Evolutionary conservation across 2,329 filamentous ascomycete species (phyloP).

Genomic region (Alternaria angustiovoidea): DNA sequence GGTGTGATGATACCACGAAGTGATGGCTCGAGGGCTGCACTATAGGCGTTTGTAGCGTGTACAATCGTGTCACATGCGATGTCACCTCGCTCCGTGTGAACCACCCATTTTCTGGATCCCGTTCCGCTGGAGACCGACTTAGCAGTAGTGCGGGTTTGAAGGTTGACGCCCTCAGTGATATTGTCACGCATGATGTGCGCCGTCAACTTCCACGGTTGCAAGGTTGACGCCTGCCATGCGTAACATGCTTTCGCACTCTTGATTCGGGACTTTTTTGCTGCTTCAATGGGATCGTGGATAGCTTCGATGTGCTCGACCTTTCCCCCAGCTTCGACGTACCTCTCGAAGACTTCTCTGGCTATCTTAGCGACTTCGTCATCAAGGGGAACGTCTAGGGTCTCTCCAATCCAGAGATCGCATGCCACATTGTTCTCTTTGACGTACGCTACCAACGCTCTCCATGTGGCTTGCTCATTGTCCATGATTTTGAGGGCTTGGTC

Average conservation of each 20-base stretch:
- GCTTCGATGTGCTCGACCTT: slow-evolving; percentile 24
- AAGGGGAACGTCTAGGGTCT: slow-evolving; percentile 37
- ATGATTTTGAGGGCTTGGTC: slow-evolving; percentile 39
- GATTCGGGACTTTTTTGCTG: slow-evolving; percentile 23
- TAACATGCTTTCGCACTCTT: slow-evolving; percentile 36
- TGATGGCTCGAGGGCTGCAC: slow-evolving; percentile 33
- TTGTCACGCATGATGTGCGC: slow-evolving; percentile 38
- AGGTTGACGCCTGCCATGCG: slow-evolving; percentile 35
- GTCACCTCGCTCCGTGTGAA: slow-evolving; percentile 30
- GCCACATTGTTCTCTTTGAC: slow-evolving; percentile 33
- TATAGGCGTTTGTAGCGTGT: slow-evolving; percentile 39
- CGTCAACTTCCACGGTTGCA: slow-evolving; percentile 41
- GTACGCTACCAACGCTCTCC: slow-evolving; percentile 32
- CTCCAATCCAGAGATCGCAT: slow-evolving; percentile 41
- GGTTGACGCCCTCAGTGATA: slow-evolving; percentile 19
- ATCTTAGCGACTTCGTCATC: slow-evolving; percentile 34
- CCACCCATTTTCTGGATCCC: slow-evolving; percentile 23
- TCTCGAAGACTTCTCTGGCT: slow-evolving; percentile 28
- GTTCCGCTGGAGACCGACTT: slow-evolving; percentile 6
- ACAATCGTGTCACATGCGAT: slow-evolving; percentile 31
- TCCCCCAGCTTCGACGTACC: slow-evolving; percentile 30
- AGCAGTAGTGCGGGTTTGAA: no score
- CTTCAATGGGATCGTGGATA: slow-evolving; percentile 23
- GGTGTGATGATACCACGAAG: slow-evolving; percentile 34
- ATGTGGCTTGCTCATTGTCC: slow-evolving; percentile 38